Percentiles rank a stretch among this genome's conserved stretches.
Conservation (phyloP, 2,329 filamentous ascomycete genomes). For the Epichloe sylvatica region DNA sequence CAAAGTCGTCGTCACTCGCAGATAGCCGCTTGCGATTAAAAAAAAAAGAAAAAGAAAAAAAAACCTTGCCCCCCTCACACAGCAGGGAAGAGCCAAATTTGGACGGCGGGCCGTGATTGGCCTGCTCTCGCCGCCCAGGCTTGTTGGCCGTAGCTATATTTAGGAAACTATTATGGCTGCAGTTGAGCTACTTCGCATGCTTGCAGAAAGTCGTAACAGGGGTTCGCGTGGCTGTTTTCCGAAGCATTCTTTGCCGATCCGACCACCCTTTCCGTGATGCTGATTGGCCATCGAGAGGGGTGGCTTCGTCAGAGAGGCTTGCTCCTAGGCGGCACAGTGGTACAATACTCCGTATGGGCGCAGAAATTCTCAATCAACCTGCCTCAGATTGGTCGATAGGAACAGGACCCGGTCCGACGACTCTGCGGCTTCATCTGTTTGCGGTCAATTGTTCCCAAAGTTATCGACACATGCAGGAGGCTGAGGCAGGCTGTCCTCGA, state of each 20-base stretch:
- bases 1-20: no score
- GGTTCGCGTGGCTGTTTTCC: slow-evolving; percentile 5
- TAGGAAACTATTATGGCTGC: slow-evolving; percentile 12
- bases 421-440: neutral
- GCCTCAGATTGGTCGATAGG: no score
- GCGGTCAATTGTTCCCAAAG: neutral
- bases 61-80: neutral
- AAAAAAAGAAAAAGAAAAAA: no score
- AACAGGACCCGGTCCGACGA: neutral
- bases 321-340: no score
- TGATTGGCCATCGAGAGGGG: neutral
- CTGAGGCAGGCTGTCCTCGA: neutral
- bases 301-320: no score
- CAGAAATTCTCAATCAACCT: no score
- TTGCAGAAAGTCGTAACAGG: slow-evolving; percentile 2
- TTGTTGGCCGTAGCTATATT: slow-evolving; percentile 19
- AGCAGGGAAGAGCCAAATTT: slow-evolving; percentile 13
- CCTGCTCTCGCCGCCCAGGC: slow-evolving; percentile 16
- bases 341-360: no score
- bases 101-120: slow-evolving; percentile 16
- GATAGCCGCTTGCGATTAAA: no score
- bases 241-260: slow-evolving; percentile 2
- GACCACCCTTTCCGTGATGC: neutral
- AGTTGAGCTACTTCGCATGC: neutral
- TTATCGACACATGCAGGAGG: neutral